Base-by-base conservation (phyloP, 148 eudicot genomes). In the Camellia granthamiana region DNA sequence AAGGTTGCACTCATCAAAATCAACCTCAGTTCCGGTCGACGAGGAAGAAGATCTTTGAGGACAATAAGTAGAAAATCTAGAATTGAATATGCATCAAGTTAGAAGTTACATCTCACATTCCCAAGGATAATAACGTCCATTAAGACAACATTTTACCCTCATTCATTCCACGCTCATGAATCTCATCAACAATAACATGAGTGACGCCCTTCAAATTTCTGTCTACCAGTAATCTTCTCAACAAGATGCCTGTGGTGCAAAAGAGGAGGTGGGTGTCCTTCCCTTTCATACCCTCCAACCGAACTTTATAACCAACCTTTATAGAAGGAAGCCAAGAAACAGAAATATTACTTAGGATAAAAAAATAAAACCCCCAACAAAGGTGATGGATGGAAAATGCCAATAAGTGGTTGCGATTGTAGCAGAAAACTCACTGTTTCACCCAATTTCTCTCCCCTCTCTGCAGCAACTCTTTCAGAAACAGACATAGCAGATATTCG, bases 131-230 rank as follows among this genome's bases (percentile, higher is more conserved):
- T 55, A 78, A 49, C 59, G 64, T 80, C 62, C 30, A 63, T 41
- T 16, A 61, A 30, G 69, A 81, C 68, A 55, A 42, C 77, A 52
- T 72, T 75, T 78, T 84, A 96, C 99, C 99, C 91, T 96, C 99
- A 87, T 96, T 96, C 90, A 96, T 92, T 83, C 99, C 99, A 84
- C 99, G 99, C 81, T 96, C 99, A 83, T 96, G 99, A 82, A 96
- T 94, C 81, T 96, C 99, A 83, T 96, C 99, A 61, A 93, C 95
- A 77, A 96, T 91, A 69, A 96, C 93, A 89, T 96, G 98, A 80
- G 97, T 92, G 73, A 94, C 90, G 83, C 97, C 98, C 82, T 92
- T 96, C 89, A 96, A 86, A 76, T 81, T 90, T 86, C 98, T 89
- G 83, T 96, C 99, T 68, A 89, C 90, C 60, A 92, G 91, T 84